Base-by-base conservation (phyloP, 805 yeast species). In the Helenozyma rhizophorensis region DNA sequence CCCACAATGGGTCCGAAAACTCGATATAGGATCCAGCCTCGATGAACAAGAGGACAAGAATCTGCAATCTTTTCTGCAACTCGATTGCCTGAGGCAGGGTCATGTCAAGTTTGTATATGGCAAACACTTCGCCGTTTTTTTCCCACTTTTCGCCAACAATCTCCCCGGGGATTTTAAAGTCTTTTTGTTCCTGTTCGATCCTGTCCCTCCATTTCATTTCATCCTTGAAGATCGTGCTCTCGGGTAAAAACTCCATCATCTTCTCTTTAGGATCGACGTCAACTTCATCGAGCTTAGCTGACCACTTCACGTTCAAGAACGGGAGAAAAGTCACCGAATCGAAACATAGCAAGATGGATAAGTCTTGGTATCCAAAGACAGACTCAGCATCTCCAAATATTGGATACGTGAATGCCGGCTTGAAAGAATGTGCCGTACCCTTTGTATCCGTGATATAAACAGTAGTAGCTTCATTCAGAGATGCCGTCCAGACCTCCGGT, bases 1-100 rank as follows among this genome's bases (percentile, higher is more conserved):
- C 87, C 98, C 98, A 93, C 12, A 73, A 67, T 7, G 71, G 69
- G 56, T 93, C 98, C 0, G 56, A 56, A 24, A 71, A 68, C 51
- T 89, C 96, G 35, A 93, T 87, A 49, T 76, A 85, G 1, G 94
- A 78, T 2, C 96, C 97, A 0, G 96, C 97, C 54, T 93, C 98
- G 45, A 93, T 90, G 60, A 81, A 88, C 9, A 93, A 65, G 17
- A 90, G 62, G 11, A 85, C 84, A 46, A 93, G 75, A 2, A 89
- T 77, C 46, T 87, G 95, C 43, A 88, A 67, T 38, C 96, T 61
- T 30, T 69, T 59, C 48, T 80, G 89, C 32, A 87, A 56, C 40
- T 72, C 76, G 28, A 60, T 46, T 0, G 79, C 77, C 5, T 49
- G 50, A 0, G 50, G 51, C 28, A 65, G 69, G 9, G 53, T 47